Evolutionary conservation across 345 rosid genomes (phyloP).

Genomic region (Raphanus raphanistrum): DNA sequence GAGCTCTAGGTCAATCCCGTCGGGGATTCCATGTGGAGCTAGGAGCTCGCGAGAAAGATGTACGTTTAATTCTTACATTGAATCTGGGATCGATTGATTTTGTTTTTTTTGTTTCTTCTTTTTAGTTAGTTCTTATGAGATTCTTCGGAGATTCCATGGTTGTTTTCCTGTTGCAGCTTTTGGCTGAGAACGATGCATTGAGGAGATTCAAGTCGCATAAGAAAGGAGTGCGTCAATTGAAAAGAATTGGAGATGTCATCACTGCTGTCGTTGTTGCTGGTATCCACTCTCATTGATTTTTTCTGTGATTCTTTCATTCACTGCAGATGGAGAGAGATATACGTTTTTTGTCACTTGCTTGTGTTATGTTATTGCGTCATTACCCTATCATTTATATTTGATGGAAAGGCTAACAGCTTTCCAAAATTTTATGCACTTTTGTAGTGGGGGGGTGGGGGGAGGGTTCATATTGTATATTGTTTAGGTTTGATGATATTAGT

Average conservation of each 20-base stretch:
- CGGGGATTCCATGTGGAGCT: conserved; percentile 76
- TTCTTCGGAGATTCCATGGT: background rate
- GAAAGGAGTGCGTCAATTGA: conserved; percentile 55
- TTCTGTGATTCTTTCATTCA: background rate
- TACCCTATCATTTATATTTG: background rate
- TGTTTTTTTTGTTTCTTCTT: background rate
- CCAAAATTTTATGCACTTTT: background rate
- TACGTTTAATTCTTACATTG: conserved; percentile 36
- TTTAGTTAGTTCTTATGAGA: background rate
- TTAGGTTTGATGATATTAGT: background rate
- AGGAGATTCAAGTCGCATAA: conserved; percentile 76
- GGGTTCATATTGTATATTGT: background rate
- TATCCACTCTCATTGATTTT: background rate
- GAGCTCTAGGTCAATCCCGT: conserved; percentile 44
- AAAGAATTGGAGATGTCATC: conserved; percentile 78
- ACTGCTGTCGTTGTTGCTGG: conserved; percentile 87
- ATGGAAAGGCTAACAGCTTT: background rate
- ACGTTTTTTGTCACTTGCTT: background rate
- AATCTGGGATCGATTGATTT: conserved; percentile 9
- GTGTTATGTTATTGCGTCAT: background rate
- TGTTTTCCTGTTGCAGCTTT: conserved; percentile 53
- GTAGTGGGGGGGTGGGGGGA: background rate
- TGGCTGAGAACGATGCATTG: conserved; percentile 74
- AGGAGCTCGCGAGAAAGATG: conserved; percentile 93
- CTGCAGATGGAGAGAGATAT: background rate